Evolutionary conservation across 768 basidiomycete genomes (phyloP).

Genomic region (Boletus rufocinnamomeus): DNA sequence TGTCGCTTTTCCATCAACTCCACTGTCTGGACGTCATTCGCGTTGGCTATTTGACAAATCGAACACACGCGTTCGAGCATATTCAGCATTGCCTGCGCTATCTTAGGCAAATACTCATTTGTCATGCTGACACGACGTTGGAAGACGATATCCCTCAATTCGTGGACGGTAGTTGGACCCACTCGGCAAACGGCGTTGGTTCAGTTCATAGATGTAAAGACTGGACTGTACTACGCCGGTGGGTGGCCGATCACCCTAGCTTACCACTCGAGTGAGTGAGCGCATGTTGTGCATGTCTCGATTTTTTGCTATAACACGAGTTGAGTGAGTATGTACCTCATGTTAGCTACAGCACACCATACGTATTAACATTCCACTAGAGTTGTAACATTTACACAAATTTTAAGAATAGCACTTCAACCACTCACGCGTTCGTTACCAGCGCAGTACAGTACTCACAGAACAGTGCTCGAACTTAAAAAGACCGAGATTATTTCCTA

Average conservation of each 20-base stretch:
- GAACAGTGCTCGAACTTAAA: too few species aligned
- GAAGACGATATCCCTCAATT: constrained; percentile 36
- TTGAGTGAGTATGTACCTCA: not conserved
- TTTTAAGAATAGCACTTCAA: too few species aligned
- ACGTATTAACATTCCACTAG: too few species aligned
- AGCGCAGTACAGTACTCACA: too few species aligned
- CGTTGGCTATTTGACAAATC: constrained; percentile 28
- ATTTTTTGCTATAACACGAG: not conserved
- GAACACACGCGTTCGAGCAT: constrained; percentile 31
- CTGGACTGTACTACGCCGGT: constrained; percentile 34
- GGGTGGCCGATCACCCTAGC: constrained; percentile 33
- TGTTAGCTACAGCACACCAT: not conserved
- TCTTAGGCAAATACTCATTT: constrained; percentile 40
- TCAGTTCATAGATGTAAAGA: constrained; percentile 36
- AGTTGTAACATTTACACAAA: too few species aligned
- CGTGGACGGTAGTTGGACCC: constrained; percentile 26
- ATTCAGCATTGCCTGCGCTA: constrained; percentile 43
- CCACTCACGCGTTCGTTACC: not conserved
- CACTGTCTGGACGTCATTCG: constrained; percentile 47
- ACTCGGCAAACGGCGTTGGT: constrained; percentile 34
- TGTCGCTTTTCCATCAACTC: constrained; percentile 49
- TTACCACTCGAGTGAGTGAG: constrained; percentile 21
- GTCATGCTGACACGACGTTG: constrained; percentile 41
- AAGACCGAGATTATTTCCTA: not conserved
- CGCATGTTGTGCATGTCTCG: not conserved